These are phyloP conservation scores for Triticum dicoccoides DNA, from an alignment of 176 grass and related monocot species.

Conservation along the genomic window DNA sequence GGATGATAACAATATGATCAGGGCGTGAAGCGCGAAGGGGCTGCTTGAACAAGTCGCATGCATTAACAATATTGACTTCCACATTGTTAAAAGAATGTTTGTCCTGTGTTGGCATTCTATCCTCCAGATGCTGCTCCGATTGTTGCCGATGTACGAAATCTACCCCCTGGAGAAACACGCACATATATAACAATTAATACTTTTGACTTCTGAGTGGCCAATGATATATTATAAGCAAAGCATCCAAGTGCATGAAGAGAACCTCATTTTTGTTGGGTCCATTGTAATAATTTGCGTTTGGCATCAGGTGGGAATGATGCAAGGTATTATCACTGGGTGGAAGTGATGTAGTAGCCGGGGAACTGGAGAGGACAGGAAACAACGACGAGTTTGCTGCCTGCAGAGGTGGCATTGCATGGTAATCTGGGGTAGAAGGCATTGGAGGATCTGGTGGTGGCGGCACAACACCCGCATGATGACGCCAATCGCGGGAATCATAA, in stretches of 20 bases:
- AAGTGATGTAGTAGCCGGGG: constrained; percentile 4
- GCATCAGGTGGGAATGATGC: constrained; percentile 30
- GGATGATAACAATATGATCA: constrained; percentile 93
- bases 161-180: constrained; percentile 38
- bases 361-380: constrained; percentile 63
- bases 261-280: constrained; percentile 36
- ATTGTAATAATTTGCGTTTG: constrained; percentile 37
- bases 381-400: constrained; percentile 19
- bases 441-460: constrained; percentile 29
- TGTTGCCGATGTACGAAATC: constrained; percentile 36
- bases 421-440: constrained; percentile 26
- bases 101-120: constrained; percentile 22
- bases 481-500: constrained; percentile 33
- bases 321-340: constrained; percentile 27
- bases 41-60: constrained; percentile 77
- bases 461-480: constrained; percentile 17
- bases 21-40: constrained; percentile 71
- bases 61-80: constrained; percentile 59
- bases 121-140: constrained; percentile 37
- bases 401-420: constrained; percentile 24
- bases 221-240: neutral
- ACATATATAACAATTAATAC: neutral
- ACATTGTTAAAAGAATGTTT: constrained; percentile 30
- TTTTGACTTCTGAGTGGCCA: constrained; percentile 32
- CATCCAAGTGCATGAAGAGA: constrained; percentile 7